Conservation (phyloP, 2,329 filamentous ascomycete genomes). For the Keithomyces neogunnii region DNA sequence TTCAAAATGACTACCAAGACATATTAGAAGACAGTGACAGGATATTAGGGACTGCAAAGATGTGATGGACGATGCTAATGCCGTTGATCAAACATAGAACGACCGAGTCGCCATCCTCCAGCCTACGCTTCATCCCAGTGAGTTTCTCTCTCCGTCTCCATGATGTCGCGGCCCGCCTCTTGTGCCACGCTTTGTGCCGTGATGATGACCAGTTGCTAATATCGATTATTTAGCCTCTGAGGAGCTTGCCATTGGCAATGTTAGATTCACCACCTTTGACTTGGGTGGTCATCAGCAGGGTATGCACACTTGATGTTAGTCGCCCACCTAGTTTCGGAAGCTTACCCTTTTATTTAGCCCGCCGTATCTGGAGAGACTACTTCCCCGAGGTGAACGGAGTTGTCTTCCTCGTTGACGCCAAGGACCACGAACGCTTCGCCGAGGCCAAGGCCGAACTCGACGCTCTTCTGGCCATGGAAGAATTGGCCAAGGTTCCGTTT, state of each 20-base stretch:
- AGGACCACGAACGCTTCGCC: constrained; percentile 87
- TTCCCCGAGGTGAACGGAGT: constrained; percentile 95
- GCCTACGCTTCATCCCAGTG: constrained; percentile 86
- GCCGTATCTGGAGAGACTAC: constrained; percentile 93
- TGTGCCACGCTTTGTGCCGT: not conserved
- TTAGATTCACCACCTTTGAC: constrained; percentile 92
- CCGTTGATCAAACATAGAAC: constrained; percentile 46
- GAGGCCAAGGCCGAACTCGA: constrained; percentile 98
- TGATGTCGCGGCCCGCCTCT: not conserved
- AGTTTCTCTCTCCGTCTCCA: constrained; percentile 25
- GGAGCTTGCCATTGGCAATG: constrained; percentile 86
- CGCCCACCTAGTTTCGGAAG: constrained; percentile 62
- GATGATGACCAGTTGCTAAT: constrained; percentile 2
- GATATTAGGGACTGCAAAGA: not conserved
- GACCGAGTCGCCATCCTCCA: constrained; percentile 87
- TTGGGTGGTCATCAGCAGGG: constrained; percentile 90
- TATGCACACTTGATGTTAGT: constrained; percentile 25
- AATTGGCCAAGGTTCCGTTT: constrained; percentile 91
- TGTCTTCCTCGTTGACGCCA: constrained; percentile 95
- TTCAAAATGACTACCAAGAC: too few relatives aligned
- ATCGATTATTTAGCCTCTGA: constrained; percentile 57
- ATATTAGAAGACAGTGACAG: not conserved
- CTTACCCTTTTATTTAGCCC: constrained; percentile 64
- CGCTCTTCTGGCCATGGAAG: constrained; percentile 91
- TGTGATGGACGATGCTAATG: constrained; percentile 14